A percentile compares a stretch with the other conserved stretches of the same genome.
phyloP scores from a whole-genome alignment of 345 rosid genomes.

The Eucalyptus sp. region DNA sequence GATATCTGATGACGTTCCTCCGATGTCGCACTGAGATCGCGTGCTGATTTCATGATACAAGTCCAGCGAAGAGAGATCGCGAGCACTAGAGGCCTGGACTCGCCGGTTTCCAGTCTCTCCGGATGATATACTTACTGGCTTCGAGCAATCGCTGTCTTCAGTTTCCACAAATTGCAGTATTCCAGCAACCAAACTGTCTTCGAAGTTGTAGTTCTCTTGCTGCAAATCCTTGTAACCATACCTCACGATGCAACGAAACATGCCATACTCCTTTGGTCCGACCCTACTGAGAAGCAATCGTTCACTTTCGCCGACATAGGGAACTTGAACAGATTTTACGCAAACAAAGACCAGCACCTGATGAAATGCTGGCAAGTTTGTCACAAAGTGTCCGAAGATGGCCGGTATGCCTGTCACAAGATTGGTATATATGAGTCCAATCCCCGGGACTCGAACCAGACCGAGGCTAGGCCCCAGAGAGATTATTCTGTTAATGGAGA shows the following conservation, averaged over 20 bases:
- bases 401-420: slow-evolving; percentile 73
- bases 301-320: slow-evolving; percentile 45
- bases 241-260: slow-evolving; percentile 81
- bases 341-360: slow-evolving; percentile 71
- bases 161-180: slow-evolving; percentile 42
- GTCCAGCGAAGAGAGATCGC: not conserved
- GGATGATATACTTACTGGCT: not conserved
- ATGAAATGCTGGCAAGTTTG: slow-evolving; percentile 77
- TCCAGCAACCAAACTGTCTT: slow-evolving; percentile 40
- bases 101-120: not conserved
- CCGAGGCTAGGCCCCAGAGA: slow-evolving; percentile 72
- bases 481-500: slow-evolving; percentile 54
- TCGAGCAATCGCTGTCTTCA: slow-evolving; percentile 7
- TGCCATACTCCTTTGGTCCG: slow-evolving; percentile 62
- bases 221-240: slow-evolving; percentile 76
- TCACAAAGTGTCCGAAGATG: slow-evolving; percentile 74
- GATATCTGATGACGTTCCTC: not conserved
- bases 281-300: slow-evolving; percentile 57
- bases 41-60: not conserved
- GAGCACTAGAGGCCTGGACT: not conserved
- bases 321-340: slow-evolving; percentile 72
- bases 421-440: slow-evolving; percentile 64
- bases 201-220: slow-evolving; percentile 63
- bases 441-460: slow-evolving; percentile 79
- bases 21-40: not conserved